Conservation (phyloP, 75 land plant genomes). For the Selaginella tamariscina region DNA sequence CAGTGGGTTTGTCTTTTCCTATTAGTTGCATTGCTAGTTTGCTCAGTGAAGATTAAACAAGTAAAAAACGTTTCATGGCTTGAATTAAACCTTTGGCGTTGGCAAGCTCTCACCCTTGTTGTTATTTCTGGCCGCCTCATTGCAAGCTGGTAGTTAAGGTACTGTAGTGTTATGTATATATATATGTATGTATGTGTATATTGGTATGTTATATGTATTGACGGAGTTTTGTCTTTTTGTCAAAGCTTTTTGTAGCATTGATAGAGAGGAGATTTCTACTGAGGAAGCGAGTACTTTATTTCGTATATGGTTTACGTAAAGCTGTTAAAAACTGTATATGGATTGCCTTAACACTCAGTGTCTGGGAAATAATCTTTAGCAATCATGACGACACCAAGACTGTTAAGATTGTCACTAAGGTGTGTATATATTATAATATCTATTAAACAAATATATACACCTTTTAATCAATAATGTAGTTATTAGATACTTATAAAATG, state of each 20-base stretch:
- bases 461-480: neutral
- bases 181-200: neutral
- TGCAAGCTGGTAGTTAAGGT: slow-evolving; percentile 28
- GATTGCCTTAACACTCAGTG: slow-evolving; percentile 47
- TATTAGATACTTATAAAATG: neutral
- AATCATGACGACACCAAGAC: slow-evolving; percentile 6
- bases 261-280: slow-evolving; percentile 58
- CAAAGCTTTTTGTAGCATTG: slow-evolving; percentile 41
- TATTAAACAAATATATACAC: neutral
- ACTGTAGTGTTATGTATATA: neutral
- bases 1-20: slow-evolving; percentile 16
- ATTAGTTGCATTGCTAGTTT: slow-evolving; percentile 12
- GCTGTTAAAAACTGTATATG: slow-evolving; percentile 67
- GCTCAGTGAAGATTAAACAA: slow-evolving; percentile 2
- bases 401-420: slow-evolving; percentile 14
- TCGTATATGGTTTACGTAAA: slow-evolving; percentile 58
- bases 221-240: neutral
- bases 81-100: slow-evolving; percentile 20
- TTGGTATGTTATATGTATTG: too few species aligned
- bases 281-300: slow-evolving; percentile 65
- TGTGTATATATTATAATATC: neutral
- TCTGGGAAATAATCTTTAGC: slow-evolving; percentile 14
- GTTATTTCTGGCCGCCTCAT: slow-evolving; percentile 17
- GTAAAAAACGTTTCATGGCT: slow-evolving; percentile 8
- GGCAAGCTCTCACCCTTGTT: slow-evolving; percentile 24